A percentile compares a stretch with the other conserved stretches of the same genome.
These are phyloP conservation scores for Thyridium curvatum DNA, from an alignment of 2,329 filamentous ascomycete genomes.

Conservation along the genomic window DNA sequence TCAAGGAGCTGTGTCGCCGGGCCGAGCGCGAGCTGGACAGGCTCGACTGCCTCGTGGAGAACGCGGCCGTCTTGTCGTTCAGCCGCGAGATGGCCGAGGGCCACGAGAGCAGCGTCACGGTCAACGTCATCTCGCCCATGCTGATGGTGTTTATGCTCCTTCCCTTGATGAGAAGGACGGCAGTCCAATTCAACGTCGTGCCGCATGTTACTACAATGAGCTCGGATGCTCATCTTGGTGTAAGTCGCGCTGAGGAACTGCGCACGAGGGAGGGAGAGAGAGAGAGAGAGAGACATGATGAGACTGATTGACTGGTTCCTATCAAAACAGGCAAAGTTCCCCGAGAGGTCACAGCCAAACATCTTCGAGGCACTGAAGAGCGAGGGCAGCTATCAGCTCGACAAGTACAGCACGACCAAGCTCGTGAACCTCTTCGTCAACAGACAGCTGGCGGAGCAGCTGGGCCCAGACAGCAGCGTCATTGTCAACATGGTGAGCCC, in stretches of 20 bases:
- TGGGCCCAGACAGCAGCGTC: constrained; percentile 19
- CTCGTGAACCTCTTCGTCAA: constrained; percentile 22
- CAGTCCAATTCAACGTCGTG: constrained; percentile 19
- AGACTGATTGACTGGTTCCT: no score
- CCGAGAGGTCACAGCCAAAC: constrained; percentile 17
- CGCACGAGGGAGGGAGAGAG: no score
- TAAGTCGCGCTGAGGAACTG: constrained; percentile 8
- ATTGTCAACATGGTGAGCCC: constrained; percentile 32
- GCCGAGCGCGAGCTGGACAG: constrained; percentile 23
- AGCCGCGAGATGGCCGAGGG: constrained; percentile 22
- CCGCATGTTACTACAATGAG: constrained; percentile 31
- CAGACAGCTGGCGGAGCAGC: constrained; percentile 25
- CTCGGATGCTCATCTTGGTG: constrained; percentile 28
- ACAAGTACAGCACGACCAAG: constrained; percentile 28
- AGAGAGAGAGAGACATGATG: no score
- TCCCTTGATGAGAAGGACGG: constrained; percentile 30
- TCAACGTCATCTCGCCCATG: constrained; percentile 41
- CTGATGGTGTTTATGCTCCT: constrained; percentile 36
- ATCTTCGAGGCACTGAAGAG: constrained; percentile 26
- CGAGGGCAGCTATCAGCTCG: constrained; percentile 14
- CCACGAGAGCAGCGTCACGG: constrained; percentile 33
- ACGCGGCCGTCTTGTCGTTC: constrained; percentile 25
- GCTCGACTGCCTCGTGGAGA: constrained; percentile 35
- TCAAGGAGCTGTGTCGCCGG: constrained; percentile 31
- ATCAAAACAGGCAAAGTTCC: constrained; percentile 23